Evolutionary conservation across 2,329 filamentous ascomycete species (phyloP).

Genomic region (Rutstroemia sp.): DNA sequence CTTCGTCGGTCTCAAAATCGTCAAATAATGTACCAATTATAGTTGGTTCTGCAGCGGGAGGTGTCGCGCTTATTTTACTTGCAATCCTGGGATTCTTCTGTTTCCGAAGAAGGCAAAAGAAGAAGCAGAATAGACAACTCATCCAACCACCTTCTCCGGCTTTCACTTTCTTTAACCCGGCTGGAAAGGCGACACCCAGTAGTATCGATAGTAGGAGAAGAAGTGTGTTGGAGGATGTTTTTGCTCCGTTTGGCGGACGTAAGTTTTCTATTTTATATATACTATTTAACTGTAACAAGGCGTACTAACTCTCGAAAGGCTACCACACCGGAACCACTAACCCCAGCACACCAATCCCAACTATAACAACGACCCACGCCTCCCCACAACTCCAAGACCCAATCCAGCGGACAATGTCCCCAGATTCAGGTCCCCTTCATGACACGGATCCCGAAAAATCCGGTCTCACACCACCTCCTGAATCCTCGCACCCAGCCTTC

Average conservation of each 20-base stretch:
- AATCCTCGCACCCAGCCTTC: slow-evolving; percentile 2
- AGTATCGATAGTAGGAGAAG: not conserved
- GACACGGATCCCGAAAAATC: slow-evolving; percentile 3
- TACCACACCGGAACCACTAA: not conserved
- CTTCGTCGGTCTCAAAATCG: not conserved
- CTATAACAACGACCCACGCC: not conserved
- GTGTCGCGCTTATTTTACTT: not conserved
- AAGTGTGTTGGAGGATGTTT: not conserved
- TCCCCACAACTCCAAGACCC: not conserved
- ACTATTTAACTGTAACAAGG: no score
- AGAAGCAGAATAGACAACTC: slow-evolving; percentile 1
- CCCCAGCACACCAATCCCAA: not conserved
- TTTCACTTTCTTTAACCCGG: slow-evolving; percentile 2
- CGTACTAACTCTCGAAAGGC: not conserved
- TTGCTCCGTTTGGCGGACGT: slow-evolving; percentile 2
- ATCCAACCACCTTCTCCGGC: not conserved
- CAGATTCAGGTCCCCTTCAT: not conserved
- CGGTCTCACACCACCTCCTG: not conserved
- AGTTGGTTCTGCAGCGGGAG: not conserved
- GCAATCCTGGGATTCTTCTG: slow-evolving; percentile 2
- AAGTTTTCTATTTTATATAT: not conserved
- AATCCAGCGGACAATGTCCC: not conserved
- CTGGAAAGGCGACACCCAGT: not conserved
- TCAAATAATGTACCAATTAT: slow-evolving; percentile 1
- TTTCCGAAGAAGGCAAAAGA: slow-evolving; percentile 3